Evolutionary conservation across 164 flowering plant genomes (phyloP).

Genomic region (Kalanchoe fedtschenkoi): DNA sequence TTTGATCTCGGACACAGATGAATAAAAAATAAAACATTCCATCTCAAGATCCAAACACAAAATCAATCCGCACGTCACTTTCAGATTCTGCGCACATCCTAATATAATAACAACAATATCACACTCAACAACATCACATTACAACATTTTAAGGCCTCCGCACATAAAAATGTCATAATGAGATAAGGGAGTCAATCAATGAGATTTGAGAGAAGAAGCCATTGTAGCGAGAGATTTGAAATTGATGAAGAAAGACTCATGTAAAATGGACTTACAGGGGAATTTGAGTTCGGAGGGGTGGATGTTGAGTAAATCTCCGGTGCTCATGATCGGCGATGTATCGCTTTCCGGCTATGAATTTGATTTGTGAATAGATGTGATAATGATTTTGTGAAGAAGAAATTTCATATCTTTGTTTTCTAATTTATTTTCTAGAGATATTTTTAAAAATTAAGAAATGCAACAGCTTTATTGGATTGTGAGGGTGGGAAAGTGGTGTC

Average conservation of each 20-base stretch:
- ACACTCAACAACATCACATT: no score
- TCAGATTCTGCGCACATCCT: no score
- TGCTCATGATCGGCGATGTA: background rate
- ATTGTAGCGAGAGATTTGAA: no score
- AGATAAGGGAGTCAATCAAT: no score
- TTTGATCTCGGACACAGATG: background rate
- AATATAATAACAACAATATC: no score
- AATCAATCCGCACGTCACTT: no score
- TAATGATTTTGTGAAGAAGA: background rate
- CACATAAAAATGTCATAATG: no score
- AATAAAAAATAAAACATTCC: background rate
- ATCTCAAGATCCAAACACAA: background rate
- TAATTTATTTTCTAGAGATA: background rate
- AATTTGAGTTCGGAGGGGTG: conserved; percentile 10
- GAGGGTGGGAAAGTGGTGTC: no score
- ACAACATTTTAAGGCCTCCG: no score
- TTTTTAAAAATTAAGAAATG: background rate
- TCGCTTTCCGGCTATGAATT: background rate
- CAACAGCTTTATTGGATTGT: no score
- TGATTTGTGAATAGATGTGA: background rate
- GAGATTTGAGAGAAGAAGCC: no score
- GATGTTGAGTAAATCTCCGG: conserved; percentile 4
- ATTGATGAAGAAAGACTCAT: background rate
- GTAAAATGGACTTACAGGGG: background rate
- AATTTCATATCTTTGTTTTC: background rate